Evolutionary conservation across 1,284 basidiomycete species (phyloP).

Genomic region (Phenoliferia sp.): DNA sequence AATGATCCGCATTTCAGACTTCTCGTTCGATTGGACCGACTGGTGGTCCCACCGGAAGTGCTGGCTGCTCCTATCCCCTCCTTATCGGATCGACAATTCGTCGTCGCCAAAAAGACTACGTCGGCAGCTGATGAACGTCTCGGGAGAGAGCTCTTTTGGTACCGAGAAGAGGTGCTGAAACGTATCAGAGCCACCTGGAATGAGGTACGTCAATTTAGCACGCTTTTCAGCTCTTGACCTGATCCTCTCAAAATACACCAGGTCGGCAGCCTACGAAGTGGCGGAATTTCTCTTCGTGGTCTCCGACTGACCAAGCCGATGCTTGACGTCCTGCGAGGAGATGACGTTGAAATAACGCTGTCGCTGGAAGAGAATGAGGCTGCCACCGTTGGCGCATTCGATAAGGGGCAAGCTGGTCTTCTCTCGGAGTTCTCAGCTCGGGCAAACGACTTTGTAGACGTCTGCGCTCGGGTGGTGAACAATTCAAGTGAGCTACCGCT

Average conservation of each 20-base stretch:
- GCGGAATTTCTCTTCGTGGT: conserved; percentile 66
- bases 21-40: conserved; percentile 68
- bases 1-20: conserved; percentile 51
- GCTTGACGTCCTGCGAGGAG: conserved; percentile 63
- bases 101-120: conserved; percentile 68
- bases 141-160: conserved; percentile 85
- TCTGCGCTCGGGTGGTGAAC: conserved; percentile 34
- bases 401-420: conserved; percentile 39
- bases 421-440: conserved; percentile 15
- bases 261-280: conserved; percentile 68
- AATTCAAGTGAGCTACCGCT: conserved; percentile 37
- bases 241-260: conserved; percentile 39
- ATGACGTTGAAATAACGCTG: conserved; percentile 30
- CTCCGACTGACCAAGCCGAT: conserved; percentile 70
- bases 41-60: conserved; percentile 57
- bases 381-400: conserved; percentile 47
- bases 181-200: conserved; percentile 67
- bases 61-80: conserved; percentile 69
- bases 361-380: conserved; percentile 31
- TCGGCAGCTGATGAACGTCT: conserved; percentile 56
- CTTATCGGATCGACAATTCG: conserved; percentile 83
- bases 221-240: neutral
- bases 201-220: conserved; percentile 56
- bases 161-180: conserved; percentile 75
- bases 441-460: conserved; percentile 36